phyloP scores from a whole-genome alignment of 164 flowering plant species.

The Cinnamomum micranthum region DNA sequence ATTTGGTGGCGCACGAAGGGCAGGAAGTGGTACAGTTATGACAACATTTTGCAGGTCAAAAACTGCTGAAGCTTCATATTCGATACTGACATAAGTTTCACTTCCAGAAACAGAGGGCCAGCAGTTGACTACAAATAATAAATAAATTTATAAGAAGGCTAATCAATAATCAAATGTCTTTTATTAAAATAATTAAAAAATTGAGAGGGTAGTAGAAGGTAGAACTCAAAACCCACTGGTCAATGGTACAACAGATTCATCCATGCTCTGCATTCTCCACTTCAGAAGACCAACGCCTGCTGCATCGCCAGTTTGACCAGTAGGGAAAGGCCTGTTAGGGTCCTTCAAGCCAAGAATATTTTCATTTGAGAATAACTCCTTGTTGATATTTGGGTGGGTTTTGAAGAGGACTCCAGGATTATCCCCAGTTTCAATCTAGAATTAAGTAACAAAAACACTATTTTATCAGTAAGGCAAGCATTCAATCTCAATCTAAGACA shows the following conservation, averaged over 20 bases:
- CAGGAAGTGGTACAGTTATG: constrained; percentile 90
- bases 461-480: not conserved
- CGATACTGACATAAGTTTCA: constrained; percentile 94
- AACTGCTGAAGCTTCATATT: constrained; percentile 82
- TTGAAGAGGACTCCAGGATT: constrained; percentile 76
- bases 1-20: constrained; percentile 84
- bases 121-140: constrained; percentile 74
- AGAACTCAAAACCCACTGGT: constrained; percentile 48
- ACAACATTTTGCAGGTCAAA: constrained; percentile 92
- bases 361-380: constrained; percentile 76
- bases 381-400: constrained; percentile 97
- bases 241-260: constrained; percentile 86
- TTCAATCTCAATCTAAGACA: not conserved
- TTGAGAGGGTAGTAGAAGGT: not conserved
- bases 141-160: not conserved
- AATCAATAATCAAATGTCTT: not conserved
- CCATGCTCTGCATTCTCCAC: constrained; percentile 95
- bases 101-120: constrained; percentile 98
- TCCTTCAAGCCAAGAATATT: constrained; percentile 89
- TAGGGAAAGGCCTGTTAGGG: constrained; percentile 87
- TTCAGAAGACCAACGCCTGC: constrained; percentile 81
- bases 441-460: not conserved
- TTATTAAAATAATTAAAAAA: not conserved
- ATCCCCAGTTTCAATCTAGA: constrained; percentile 74
- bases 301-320: constrained; percentile 69